Base-by-base conservation (phyloP, 2,329 filamentous ascomycete genomes). In the Aspergillus clavatus region DNA sequence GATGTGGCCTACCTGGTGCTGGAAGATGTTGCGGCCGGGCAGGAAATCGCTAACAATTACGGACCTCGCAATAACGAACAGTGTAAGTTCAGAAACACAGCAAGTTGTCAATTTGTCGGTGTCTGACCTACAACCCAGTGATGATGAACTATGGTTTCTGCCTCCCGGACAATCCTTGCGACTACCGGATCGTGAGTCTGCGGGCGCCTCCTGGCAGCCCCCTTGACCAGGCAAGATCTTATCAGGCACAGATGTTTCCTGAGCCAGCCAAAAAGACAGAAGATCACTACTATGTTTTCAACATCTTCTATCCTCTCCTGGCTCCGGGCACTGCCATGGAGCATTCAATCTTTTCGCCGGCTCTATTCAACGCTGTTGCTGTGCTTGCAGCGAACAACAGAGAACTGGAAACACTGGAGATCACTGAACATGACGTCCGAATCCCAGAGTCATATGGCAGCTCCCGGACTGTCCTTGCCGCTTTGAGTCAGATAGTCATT, bases 61-160 rank as follows among this genome's bases (percentile, higher is more conserved):
- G 85, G 85, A 23, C 67, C 72, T n/a, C 86, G 87, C 65, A 86
- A 84, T 5, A 89, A 89, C 56, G 84, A 83, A 47, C 83, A 87
- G 67, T 69, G 72, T 69, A 49, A 38, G 67, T 50, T 11, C 7
- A 12, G 10, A 22, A 19, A 24, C 11, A 36, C 26, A 37, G 19
- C 12, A 21, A 4, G 14, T 8, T n/a, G 10, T 40, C 5, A 14
- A 42, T 14, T 35, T 2, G 37, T 24, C 53, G 35, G 45, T 27
- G n/a, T 3, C 8, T 38, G 6, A 24, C 31, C 6, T 35, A 4
- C 31, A 18, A 7, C 14, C 5, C 35, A 71, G 68, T 71, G 45
- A 65, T 74, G 58, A 64, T 72, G 54, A 71, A 70, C 42, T 74
- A 74, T 45, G 70, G 71, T 8, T 74, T 74, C 55, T 71, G 69